phyloP scores from a whole-genome alignment of 2,329 filamentous ascomycete species.

The Sordariomycetes sp. region DNA sequence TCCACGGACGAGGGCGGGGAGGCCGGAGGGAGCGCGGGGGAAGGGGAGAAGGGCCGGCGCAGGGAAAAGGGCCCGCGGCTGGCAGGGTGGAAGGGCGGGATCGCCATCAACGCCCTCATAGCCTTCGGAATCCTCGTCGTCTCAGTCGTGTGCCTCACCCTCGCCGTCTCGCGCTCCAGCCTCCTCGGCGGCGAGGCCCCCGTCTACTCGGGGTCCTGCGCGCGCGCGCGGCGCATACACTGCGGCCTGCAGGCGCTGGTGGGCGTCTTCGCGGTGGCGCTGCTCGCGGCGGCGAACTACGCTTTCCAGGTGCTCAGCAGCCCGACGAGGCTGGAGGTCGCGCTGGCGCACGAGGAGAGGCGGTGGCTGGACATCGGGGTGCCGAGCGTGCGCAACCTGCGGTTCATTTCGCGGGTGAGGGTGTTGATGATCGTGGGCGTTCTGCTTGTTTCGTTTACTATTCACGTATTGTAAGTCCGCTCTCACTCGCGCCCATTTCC shows the following conservation, averaged over 20 bases:
- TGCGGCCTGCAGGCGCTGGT: constrained; percentile 32
- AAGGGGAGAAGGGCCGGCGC: constrained; percentile 15
- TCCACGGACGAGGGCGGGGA: neutral
- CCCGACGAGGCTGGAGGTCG: constrained; percentile 38
- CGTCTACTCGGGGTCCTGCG: constrained; percentile 27
- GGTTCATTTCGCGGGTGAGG: constrained; percentile 28
- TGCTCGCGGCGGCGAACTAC: constrained; percentile 41
- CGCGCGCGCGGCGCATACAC: constrained; percentile 21
- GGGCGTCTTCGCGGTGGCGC: constrained; percentile 28
- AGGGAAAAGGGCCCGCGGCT: constrained; percentile 10
- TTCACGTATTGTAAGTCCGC: constrained; percentile 36
- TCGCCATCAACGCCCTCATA: constrained; percentile 30
- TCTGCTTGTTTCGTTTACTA: constrained; percentile 28
- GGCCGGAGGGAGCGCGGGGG: constrained; percentile 8
- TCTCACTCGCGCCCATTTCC: neutral
- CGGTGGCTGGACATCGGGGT: constrained; percentile 44
- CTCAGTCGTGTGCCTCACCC: constrained; percentile 25
- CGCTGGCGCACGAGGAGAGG: constrained; percentile 30
- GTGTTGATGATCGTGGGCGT: constrained; percentile 25
- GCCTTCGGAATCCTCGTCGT: constrained; percentile 25
- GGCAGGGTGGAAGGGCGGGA: constrained; percentile 36
- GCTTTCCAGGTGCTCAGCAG: constrained; percentile 42
- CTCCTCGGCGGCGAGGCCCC: constrained; percentile 22
- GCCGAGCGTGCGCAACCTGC: constrained; percentile 38
- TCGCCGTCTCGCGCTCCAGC: constrained; percentile 22